Conservation (phyloP, 176 grass and related monocot species). For the Sorghum bicolor region Sorghum_bicolor_NCBIv3 NC_012870.2:2014001-2014500, state of each 20-base stretch:
- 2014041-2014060: background rate
- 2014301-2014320: background rate
- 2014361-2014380: background rate
- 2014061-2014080: background rate
- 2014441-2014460: background rate
- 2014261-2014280: background rate
- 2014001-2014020: no score
- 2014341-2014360: slow-evolving; percentile 12
- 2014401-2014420: background rate
- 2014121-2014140: background rate
- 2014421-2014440: background rate
- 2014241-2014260: slow-evolving; percentile 1
- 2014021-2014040: no score
- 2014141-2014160: background rate
- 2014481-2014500: background rate
- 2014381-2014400: background rate
- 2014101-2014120: background rate
- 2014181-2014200: background rate
- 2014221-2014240: background rate
- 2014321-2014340: background rate
- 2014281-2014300: background rate
- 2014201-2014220: background rate
- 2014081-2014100: slow-evolving; percentile 7
- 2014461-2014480: background rate
- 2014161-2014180: background rate